Evolutionary conservation across 1,284 basidiomycete species (phyloP).

Genomic region (Ganoderma leucocontextum): DNA sequence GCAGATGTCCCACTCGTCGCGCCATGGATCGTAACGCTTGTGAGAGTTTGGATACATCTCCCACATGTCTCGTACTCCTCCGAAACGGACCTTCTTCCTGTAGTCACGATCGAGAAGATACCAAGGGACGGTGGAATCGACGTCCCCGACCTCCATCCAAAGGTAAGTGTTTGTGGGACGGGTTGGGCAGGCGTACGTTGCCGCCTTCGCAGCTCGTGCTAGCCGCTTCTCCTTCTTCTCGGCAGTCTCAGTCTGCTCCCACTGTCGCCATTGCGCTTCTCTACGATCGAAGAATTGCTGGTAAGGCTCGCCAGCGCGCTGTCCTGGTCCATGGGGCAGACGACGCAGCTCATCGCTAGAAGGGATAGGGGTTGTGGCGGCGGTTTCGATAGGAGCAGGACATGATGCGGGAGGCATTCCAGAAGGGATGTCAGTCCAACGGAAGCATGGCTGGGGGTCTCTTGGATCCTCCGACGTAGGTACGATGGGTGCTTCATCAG

Average conservation of each 20-base stretch:
- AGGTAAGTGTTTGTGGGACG: slow-evolving; percentile 15
- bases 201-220: slow-evolving; percentile 6
- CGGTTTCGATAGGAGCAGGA: neutral
- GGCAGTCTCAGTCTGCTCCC: neutral
- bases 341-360: neutral
- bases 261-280: neutral
- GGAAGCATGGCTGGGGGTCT: neutral
- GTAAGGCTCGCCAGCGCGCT: slow-evolving; percentile 12
- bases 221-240: neutral
- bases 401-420: neutral
- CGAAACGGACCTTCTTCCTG: neutral
- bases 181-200: slow-evolving; percentile 9
- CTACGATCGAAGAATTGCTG: slow-evolving; percentile 9
- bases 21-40: slow-evolving; percentile 19
- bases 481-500: neutral
- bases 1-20: slow-evolving; percentile 17
- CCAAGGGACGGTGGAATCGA: slow-evolving; percentile 6
- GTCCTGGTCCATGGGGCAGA: neutral
- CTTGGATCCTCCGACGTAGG: neutral
- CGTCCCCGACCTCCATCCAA: slow-evolving; percentile 9
- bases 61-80: slow-evolving; percentile 11
- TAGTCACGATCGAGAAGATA: neutral
- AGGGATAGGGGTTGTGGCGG: neutral
- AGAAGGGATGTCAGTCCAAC: neutral
- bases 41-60: slow-evolving; percentile 7